Percentiles rank a stretch among this genome's conserved stretches.
phyloP scores from a whole-genome alignment of 129 eudicot genomes.

The Solidago caesia region DNA sequence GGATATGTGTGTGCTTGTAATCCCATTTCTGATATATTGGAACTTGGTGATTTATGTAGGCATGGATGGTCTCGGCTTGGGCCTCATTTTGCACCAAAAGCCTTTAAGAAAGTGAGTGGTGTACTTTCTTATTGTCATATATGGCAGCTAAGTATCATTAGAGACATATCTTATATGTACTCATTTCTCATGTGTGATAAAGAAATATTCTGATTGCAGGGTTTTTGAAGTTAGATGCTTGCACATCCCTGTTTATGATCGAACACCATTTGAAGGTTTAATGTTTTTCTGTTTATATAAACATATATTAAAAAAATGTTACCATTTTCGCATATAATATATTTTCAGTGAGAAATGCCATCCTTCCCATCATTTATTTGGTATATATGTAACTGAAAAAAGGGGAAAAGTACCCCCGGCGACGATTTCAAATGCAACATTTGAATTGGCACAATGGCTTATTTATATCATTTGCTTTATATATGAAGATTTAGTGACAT shows the following conservation, averaged over 20 bases:
- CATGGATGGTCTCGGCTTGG: conserved; percentile 95
- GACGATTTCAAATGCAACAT: neutral
- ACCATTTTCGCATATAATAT: neutral
- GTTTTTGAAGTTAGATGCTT: conserved; percentile 81
- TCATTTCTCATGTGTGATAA: conserved; percentile 19
- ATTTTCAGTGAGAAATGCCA: neutral
- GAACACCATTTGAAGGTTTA: conserved; percentile 82
- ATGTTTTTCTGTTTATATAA: conserved; percentile 24
- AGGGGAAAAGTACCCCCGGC: neutral
- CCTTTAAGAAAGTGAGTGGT: conserved; percentile 80
- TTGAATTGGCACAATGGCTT: neutral
- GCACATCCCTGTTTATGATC: conserved; percentile 85
- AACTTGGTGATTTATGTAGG: conserved; percentile 45
- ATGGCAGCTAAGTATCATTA: conserved; percentile 7
- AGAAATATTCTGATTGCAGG: conserved; percentile 45
- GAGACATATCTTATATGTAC: neutral
- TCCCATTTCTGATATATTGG: conserved; percentile 17
- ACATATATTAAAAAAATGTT: neutral
- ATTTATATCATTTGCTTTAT: conserved; percentile 12
- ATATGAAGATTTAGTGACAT: conserved; percentile 55
- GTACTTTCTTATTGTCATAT: neutral
- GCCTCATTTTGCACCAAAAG: conserved; percentile 84
- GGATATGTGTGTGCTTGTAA: conserved; percentile 8
- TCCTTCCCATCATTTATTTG: neutral
- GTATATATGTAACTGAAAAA: neutral